A percentile compares a stretch with the other conserved stretches of the same genome.
Conservation (phyloP, 2,329 filamentous ascomycete genomes). For the Pestalotiopsis sp. region DNA sequence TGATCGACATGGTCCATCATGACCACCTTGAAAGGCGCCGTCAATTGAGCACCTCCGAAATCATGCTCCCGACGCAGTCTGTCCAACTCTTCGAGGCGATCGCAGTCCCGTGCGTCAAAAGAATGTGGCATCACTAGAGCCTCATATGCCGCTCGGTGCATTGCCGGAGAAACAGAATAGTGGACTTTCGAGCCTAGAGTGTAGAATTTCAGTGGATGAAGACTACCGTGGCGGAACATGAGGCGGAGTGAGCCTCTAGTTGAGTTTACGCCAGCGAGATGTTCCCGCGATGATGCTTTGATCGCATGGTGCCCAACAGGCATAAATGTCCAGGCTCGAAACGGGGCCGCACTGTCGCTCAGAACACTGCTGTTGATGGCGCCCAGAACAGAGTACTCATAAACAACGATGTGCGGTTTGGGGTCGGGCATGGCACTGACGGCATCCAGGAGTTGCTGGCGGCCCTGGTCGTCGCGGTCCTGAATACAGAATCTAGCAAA, state of each 20-base stretch:
- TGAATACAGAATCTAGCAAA: conserved; percentile 61
- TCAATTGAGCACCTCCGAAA: conserved; percentile 71
- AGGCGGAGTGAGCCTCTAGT: conserved; percentile 58
- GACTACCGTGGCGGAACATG: conserved; percentile 62
- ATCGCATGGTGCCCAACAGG: conserved; percentile 51
- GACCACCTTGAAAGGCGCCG: conserved; percentile 72
- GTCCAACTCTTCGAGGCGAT: conserved; percentile 63
- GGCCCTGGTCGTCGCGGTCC: conserved; percentile 52
- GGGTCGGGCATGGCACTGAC: conserved; percentile 48
- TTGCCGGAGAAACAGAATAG: conserved; percentile 72
- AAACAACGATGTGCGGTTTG: conserved; percentile 51
- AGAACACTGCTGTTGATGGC: conserved; percentile 27
- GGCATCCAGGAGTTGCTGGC: conserved; percentile 54
- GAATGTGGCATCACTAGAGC: conserved; percentile 69
- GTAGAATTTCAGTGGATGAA: conserved; percentile 70
- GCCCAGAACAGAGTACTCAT: conserved; percentile 48
- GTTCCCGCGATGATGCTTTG: conserved; percentile 41
- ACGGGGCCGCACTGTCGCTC: conserved; percentile 23
- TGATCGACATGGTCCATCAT: conserved; percentile 67
- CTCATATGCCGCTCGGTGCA: conserved; percentile 71
- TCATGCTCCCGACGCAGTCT: conserved; percentile 59
- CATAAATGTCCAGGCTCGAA: conserved; percentile 53
- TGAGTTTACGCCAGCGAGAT: conserved; percentile 54
- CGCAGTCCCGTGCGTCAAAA: conserved; percentile 62
- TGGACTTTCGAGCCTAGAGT: conserved; percentile 69